Evolutionary conservation across 2,329 filamentous ascomycete species (phyloP).

Genomic region (Cyclaneusma minus): DNA sequence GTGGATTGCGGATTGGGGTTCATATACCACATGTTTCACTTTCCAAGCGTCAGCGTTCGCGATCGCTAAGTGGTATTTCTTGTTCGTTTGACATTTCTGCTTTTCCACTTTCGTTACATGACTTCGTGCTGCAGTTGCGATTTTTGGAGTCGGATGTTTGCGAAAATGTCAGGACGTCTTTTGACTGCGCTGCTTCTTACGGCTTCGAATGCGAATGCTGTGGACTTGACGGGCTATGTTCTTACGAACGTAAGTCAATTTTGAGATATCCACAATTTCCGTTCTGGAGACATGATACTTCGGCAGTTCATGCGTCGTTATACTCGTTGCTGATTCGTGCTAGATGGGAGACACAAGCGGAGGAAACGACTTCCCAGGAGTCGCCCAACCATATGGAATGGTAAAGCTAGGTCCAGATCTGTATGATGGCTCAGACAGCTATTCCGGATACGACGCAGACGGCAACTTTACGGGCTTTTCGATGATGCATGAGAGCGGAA

Average conservation of each 20-base stretch:
- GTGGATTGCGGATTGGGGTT: no score
- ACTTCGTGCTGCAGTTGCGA: no score
- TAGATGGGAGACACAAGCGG: conserved; percentile 5
- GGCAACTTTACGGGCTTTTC: conserved; percentile 44
- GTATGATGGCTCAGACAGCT: conserved; percentile 31
- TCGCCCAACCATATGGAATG: conserved; percentile 10
- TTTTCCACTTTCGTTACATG: no score
- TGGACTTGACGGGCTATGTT: conserved; percentile 10
- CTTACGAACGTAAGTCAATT: conserved; percentile 6
- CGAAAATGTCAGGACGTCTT: no score
- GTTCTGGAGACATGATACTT: no score
- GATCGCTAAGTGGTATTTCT: no score
- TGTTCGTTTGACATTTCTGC: no score
- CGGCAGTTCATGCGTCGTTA: conserved; percentile 7
- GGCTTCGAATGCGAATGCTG: conserved; percentile 2
- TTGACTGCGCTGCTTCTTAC: no score
- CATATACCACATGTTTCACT: no score
- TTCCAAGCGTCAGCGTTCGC: no score
- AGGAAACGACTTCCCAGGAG: conserved; percentile 9
- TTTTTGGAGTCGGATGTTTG: no score
- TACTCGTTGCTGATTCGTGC: conserved; percentile 8
- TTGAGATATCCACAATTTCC: not conserved
- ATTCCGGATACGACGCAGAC: conserved; percentile 33
- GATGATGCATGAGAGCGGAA: conserved; percentile 51
- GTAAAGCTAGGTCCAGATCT: conserved; percentile 14